Evolutionary conservation across 495 filamentous ascomycete species (phyloP).

Genomic region (Sabuloglossum arenarium): DNA sequence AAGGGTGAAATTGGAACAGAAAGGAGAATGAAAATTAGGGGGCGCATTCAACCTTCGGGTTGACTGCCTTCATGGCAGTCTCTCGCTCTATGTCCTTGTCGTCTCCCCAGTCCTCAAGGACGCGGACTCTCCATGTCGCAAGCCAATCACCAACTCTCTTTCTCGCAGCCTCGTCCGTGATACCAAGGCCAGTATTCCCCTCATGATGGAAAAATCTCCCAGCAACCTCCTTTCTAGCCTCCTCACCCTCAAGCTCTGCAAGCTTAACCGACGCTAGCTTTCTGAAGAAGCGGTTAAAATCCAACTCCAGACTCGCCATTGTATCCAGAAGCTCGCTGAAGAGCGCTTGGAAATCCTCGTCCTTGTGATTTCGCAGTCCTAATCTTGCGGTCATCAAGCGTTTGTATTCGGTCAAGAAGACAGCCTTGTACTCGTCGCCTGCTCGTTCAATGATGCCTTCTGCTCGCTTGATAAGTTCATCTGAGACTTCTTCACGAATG

Average conservation of each 20-base stretch:
- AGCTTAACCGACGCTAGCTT: slow-evolving; percentile 39
- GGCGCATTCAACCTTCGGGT: slow-evolving; percentile 54
- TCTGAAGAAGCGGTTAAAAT: slow-evolving; percentile 87
- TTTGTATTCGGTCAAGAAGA: slow-evolving; percentile 76
- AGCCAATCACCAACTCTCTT: slow-evolving; percentile 57
- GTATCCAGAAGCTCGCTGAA: slow-evolving; percentile 67
- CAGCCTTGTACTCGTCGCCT: slow-evolving; percentile 67
- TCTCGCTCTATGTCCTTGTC: slow-evolving; percentile 37
- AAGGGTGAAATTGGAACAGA: not conserved
- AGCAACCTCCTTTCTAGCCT: slow-evolving; percentile 33
- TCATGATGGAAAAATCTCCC: slow-evolving; percentile 50
- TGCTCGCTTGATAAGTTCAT: slow-evolving; percentile 52
- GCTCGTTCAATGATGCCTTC: slow-evolving; percentile 57
- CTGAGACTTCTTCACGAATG: slow-evolving; percentile 40
- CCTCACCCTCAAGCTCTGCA: slow-evolving; percentile 35
- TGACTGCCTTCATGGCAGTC: slow-evolving; percentile 56
- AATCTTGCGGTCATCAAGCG: slow-evolving; percentile 56
- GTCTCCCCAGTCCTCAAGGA: slow-evolving; percentile 49
- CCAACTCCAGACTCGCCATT: slow-evolving; percentile 56
- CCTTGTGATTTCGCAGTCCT: slow-evolving; percentile 42
- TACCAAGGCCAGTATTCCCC: slow-evolving; percentile 31
- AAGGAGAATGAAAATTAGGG: no score
- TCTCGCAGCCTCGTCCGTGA: slow-evolving; percentile 37
- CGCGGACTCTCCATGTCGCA: slow-evolving; percentile 40
- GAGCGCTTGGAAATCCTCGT: slow-evolving; percentile 54